Evolutionary conservation across 176 grass and related monocot genomes (phyloP), one percentile per base, ranked within the genome.

Genomic region (Chloris gayana): DNA sequence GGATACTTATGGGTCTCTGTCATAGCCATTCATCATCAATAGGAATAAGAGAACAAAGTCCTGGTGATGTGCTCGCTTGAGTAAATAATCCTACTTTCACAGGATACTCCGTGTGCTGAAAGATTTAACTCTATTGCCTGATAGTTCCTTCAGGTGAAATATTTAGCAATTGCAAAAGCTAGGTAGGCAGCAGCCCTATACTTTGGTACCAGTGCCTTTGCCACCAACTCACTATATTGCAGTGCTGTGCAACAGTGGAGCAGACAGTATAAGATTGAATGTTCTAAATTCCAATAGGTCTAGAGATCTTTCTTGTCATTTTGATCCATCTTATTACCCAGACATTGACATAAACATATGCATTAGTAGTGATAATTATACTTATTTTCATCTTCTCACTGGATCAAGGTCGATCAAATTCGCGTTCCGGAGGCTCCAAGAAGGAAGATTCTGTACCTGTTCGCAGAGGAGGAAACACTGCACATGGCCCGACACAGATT

Each of bases 401-500:
- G 54, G 47, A 24, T 85, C 69, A 79, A 82, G 75, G 69, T 87
- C 73, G 64, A 77, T 57, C 66, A 77, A 85, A 87, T 71, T 90
- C 88, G 45, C 86, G 64, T 26, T 44, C 63, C 49, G 68, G 80
- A 44, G 58, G 69, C 57, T 85, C 77, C 14, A 96, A 64, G 86
- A 96, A 88, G 85, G 93, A 96, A 34, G 29, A 47, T 80, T 76
- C 79, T 63, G 64, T 93, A 30, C 49, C 85, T 63, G 77, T 93
- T 25, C 77, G 49, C 44, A 89, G 83, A 91, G 86, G 83, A 67
- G 91, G 80, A 70, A 89, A 66, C 39, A 32, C 24, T 56, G 38
- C 64, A 49, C 88, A 93, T 88, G 87, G 87, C 70, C 86, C 91
- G 0, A 74, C 91, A 73, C 89, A 93, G 49, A 97, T 88, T 80